These are phyloP conservation scores for Pseudogymnoascus sp. DNA, from an alignment of 2,329 filamentous ascomycete species.

Conservation along the genomic window DNA sequence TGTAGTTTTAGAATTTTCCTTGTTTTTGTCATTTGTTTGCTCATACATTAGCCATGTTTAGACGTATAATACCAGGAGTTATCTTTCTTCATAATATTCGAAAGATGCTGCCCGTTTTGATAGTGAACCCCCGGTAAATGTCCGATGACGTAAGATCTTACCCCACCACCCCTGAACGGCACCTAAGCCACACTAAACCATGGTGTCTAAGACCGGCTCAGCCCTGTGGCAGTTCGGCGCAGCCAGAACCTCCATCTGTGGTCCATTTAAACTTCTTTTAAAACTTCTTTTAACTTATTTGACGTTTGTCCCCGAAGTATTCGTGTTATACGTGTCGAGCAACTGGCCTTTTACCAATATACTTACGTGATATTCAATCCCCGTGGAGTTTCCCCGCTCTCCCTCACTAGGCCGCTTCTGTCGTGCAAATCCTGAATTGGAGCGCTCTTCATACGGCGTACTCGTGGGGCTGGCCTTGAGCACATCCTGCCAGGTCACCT, in stretches of 20 bases:
- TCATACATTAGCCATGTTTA: not conserved
- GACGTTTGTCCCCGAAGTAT: not conserved
- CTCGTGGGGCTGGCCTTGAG: not conserved
- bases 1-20: not conserved
- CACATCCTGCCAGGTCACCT: not conserved
- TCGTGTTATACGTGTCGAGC: not conserved
- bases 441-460: not conserved
- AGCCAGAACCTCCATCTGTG: not conserved
- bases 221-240: not conserved
- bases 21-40: not conserved
- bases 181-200: slow-evolving; percentile 1
- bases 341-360: not conserved
- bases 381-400: not conserved
- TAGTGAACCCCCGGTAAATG: not conserved
- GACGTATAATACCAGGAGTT: slow-evolving; percentile 1
- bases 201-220: not conserved
- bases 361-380: not conserved
- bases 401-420: not conserved
- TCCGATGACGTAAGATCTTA: not conserved
- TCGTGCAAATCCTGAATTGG: not conserved
- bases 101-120: not conserved
- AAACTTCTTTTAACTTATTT: not conserved
- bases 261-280: not conserved
- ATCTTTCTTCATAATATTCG: not conserved
- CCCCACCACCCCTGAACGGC: not conserved